Conservation (phyloP, 1,284 basidiomycete genomes). For the Pseudozyma hubeiensis region DNA sequence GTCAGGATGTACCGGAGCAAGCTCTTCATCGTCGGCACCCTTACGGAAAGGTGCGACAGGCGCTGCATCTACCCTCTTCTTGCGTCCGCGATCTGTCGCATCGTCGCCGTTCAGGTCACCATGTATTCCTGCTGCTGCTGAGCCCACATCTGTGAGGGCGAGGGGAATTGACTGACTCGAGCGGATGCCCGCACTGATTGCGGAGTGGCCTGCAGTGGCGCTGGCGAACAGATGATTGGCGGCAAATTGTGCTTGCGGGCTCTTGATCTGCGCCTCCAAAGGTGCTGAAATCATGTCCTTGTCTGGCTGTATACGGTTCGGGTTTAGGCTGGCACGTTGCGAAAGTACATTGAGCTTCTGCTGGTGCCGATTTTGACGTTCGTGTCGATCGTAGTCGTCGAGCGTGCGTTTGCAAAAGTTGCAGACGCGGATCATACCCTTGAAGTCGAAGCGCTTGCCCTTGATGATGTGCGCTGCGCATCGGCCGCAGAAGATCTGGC, state of each 20-base stretch:
- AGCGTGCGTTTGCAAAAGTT: slow-evolving; percentile 93
- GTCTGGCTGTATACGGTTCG: slow-evolving; percentile 39
- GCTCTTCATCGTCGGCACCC: slow-evolving; percentile 56
- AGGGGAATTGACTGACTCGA: slow-evolving; percentile 19
- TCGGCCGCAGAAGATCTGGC: slow-evolving; percentile 70
- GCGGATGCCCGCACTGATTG: slow-evolving; percentile 23
- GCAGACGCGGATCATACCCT: slow-evolving; percentile 91
- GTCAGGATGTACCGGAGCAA: slow-evolving; percentile 26
- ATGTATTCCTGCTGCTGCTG: slow-evolving; percentile 10
- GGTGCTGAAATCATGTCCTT: slow-evolving; percentile 68
- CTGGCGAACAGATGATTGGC: slow-evolving; percentile 61
- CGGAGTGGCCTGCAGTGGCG: slow-evolving; percentile 30
- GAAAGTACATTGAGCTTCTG: slow-evolving; percentile 26
- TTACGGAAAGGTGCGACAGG: slow-evolving; percentile 59
- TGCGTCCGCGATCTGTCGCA: slow-evolving; percentile 5
- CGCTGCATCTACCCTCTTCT: slow-evolving; percentile 24
- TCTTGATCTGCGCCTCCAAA: slow-evolving; percentile 64
- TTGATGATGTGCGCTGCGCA: slow-evolving; percentile 97
- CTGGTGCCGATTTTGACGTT: slow-evolving; percentile 29
- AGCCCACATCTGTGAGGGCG: slow-evolving; percentile 18
- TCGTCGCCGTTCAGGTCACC: not conserved
- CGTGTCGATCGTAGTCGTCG: slow-evolving; percentile 73
- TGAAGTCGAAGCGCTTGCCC: slow-evolving; percentile 89
- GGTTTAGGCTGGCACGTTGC: slow-evolving; percentile 41
- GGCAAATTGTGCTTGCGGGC: slow-evolving; percentile 61